These are phyloP conservation scores for Amaranthus hypochondriacus DNA, from an alignment of 148 eudicot genomes.

Conservation along the genomic window DNA sequence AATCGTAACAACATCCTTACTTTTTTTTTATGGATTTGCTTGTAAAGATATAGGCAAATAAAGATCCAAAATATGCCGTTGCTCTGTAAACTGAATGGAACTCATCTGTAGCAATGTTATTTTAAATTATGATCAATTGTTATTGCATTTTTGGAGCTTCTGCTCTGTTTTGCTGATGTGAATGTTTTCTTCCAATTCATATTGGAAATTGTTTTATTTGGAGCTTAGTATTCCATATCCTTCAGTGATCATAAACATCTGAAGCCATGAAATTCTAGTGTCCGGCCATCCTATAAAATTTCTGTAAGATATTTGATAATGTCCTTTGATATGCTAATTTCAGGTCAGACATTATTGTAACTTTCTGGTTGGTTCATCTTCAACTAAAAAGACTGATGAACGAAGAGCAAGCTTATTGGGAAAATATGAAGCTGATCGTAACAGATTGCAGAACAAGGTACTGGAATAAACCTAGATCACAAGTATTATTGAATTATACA, in stretches of 20 bases:
- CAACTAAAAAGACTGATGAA: slow-evolving; percentile 38
- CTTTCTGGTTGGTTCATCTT: slow-evolving; percentile 52
- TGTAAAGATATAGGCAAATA: too few relatives aligned
- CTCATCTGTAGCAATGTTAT: too few relatives aligned
- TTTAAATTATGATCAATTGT: too few relatives aligned
- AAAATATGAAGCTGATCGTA: slow-evolving; percentile 50
- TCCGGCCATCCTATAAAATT: neutral
- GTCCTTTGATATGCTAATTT: slow-evolving; percentile 14
- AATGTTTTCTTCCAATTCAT: too few relatives aligned
- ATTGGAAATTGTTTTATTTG: too few relatives aligned
- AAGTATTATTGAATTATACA: neutral
- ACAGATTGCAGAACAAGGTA: slow-evolving; percentile 58
- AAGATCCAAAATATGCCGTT: too few relatives aligned
- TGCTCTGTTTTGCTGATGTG: too few relatives aligned
- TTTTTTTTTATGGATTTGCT: too few relatives aligned
- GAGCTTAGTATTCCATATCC: neutral
- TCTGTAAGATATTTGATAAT: neutral
- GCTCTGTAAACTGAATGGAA: too few relatives aligned
- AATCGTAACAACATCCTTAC: too few relatives aligned
- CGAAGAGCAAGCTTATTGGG: slow-evolving; percentile 37
- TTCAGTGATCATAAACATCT: neutral
- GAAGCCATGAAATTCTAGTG: neutral
- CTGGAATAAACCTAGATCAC: neutral
- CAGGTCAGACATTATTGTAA: slow-evolving; percentile 73
- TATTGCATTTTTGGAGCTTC: too few relatives aligned